These are phyloP conservation scores for Lonicera japonica DNA, from an alignment of 129 eudicot genomes.

Conservation along the genomic window DNA sequence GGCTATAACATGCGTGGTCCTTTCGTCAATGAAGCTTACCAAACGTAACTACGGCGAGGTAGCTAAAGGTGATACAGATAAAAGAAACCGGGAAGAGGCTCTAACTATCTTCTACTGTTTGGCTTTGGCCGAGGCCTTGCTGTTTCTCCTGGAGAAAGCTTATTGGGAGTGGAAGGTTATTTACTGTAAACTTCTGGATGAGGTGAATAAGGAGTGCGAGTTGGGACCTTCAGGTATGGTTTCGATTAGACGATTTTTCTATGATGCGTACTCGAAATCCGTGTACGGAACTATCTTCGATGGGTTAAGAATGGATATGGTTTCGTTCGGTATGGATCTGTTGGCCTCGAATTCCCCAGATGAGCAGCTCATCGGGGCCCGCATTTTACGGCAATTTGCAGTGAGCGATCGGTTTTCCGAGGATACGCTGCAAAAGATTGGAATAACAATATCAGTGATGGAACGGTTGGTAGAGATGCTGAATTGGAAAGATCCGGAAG, in stretches of 20 bases:
- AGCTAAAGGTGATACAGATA: slow-evolving; percentile 32
- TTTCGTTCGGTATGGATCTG: slow-evolving; percentile 80
- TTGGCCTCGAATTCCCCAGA: slow-evolving; percentile 65
- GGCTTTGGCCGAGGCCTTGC: slow-evolving; percentile 82
- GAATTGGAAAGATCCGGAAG: slow-evolving; percentile 82
- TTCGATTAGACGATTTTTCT: slow-evolving; percentile 68
- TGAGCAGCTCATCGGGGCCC: slow-evolving; percentile 86
- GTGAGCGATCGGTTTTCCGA: slow-evolving; percentile 45
- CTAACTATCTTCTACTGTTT: slow-evolving; percentile 64
- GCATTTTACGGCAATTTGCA: slow-evolving; percentile 49
- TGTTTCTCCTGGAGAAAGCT: slow-evolving; percentile 80
- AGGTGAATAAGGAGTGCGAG: slow-evolving; percentile 62
- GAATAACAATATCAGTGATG: slow-evolving; percentile 50
- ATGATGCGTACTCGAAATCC: slow-evolving; percentile 76
- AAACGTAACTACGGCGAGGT: slow-evolving; percentile 33
- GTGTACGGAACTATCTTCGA: slow-evolving; percentile 73
- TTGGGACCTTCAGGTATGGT: slow-evolving; percentile 66
- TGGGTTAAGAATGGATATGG: slow-evolving; percentile 96
- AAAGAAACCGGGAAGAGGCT: slow-evolving; percentile 59
- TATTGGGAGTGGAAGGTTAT: slow-evolving; percentile 84
- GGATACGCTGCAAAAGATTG: slow-evolving; percentile 80
- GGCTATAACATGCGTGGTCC: slow-evolving; percentile 62
- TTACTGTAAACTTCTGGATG: slow-evolving; percentile 40
- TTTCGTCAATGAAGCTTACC: slow-evolving; percentile 60
- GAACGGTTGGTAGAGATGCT: slow-evolving; percentile 87